Percentiles rank a stretch among this genome's conserved stretches.
These are phyloP conservation scores for Endoconidiophora laricicola DNA, from an alignment of 2,329 filamentous ascomycete species.

Conservation along the genomic window DNA sequence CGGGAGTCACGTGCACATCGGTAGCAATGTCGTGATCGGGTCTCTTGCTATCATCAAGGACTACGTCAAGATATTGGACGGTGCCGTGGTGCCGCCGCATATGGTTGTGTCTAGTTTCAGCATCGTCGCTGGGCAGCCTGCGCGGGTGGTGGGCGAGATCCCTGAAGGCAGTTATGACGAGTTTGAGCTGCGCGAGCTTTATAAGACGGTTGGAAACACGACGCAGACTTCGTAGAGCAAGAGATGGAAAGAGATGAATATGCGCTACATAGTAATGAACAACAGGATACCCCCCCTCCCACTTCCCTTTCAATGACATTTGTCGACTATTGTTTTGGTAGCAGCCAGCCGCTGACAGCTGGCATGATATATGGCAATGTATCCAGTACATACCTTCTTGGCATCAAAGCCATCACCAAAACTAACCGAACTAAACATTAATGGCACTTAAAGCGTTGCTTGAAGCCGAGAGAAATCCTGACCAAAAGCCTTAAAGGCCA, in stretches of 20 bases:
- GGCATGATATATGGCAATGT: background rate
- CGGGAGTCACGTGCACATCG: constrained; percentile 74
- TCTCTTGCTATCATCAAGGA: constrained; percentile 89
- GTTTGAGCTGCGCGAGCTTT: constrained; percentile 47
- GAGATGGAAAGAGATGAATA: background rate
- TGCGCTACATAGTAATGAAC: background rate
- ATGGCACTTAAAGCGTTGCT: too few species aligned
- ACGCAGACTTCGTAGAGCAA: constrained; percentile 17
- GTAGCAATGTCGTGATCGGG: constrained; percentile 57
- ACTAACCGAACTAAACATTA: too few species aligned
- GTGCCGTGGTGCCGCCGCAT: constrained; percentile 64
- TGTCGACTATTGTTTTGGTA: too few species aligned
- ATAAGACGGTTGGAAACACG: constrained; percentile 47
- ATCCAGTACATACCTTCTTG: background rate
- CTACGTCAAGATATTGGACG: constrained; percentile 74
- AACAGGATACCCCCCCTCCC: background rate
- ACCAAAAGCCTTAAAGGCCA: too few species aligned
- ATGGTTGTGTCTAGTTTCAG: constrained; percentile 90
- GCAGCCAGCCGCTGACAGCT: background rate
- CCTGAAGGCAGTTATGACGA: constrained; percentile 51
- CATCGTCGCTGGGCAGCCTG: constrained; percentile 73
- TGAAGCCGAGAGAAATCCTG: too few species aligned
- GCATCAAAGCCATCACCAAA: too few species aligned
- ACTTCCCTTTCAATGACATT: too few species aligned
- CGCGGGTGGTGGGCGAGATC: constrained; percentile 65